A percentile compares a stretch with the other conserved stretches of the same genome.
Conservation (phyloP, 768 basidiomycete genomes). For the Auricularia sp. region DNA sequence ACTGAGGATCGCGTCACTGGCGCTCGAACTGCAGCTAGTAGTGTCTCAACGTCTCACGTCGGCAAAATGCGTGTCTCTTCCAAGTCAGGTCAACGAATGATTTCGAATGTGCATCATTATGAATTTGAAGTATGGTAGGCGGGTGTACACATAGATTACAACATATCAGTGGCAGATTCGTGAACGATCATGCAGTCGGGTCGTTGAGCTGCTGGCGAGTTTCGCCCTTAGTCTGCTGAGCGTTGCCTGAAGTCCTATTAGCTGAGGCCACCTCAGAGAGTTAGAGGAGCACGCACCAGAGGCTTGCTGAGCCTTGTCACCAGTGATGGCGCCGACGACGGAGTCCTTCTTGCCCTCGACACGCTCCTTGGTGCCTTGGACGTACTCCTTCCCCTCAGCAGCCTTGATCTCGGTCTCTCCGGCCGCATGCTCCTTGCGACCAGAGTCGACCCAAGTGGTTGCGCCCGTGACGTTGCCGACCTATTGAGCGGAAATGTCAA, state of each 20-base stretch:
- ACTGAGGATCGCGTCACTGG: too few species aligned
- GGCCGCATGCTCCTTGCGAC: constrained; percentile 40
- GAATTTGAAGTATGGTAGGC: background rate
- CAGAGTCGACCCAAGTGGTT: constrained; percentile 32
- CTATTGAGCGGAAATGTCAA: background rate
- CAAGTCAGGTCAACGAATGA: background rate
- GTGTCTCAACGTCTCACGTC: too few species aligned
- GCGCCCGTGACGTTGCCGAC: constrained; percentile 37
- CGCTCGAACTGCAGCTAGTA: too few species aligned
- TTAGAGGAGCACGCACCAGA: constrained; percentile 27
- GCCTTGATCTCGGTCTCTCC: constrained; percentile 39
- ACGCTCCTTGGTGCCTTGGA: constrained; percentile 37
- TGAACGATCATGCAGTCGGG: background rate
- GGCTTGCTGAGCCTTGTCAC: constrained; percentile 40
- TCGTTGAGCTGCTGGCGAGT: background rate
- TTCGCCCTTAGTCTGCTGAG: background rate
- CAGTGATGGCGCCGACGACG: constrained; percentile 44
- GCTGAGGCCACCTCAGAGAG: background rate
- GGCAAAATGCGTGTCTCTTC: too few species aligned
- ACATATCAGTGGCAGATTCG: background rate
- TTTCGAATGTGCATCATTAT: background rate
- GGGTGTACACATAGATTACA: background rate
- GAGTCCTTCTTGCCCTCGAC: constrained; percentile 42
- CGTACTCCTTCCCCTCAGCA: constrained; percentile 40
- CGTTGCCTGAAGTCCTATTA: background rate